Base-by-base conservation (phyloP, 1,284 basidiomycete genomes). In the Ustilago shanxiensis region DNA sequence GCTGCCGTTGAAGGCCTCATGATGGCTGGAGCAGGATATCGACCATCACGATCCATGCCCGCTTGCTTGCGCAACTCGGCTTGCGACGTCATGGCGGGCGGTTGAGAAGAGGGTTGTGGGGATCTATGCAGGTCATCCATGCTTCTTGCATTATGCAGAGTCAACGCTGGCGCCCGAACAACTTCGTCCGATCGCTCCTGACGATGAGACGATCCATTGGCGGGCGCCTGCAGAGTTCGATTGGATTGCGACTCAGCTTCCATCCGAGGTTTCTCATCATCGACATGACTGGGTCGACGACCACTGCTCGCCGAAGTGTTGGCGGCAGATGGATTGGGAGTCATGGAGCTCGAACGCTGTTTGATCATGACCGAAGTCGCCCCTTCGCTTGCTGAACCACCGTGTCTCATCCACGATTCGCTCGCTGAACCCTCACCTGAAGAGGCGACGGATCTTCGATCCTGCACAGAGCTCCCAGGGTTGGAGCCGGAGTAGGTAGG, bases 91-190 rank as follows among this genome's bases (percentile, higher is more conserved):
- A 62, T 58, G 3, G 67, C 47, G 20, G 67, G 52, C 3, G 66
- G 22, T 47, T 64, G 67, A 3, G 58, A 37, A n/a, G 71, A 35
- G 18, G 47, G 39, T 22, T 60, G 62, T n/a, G 58, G 20, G 20
- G 68, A 26, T 53, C 65, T 56, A 47, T 68, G 71, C 35, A 80
- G 58, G 54, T 80, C 76, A 16, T 80, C 78, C 75, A 80, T 72
- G 59, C 78, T 80, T 20, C 60, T 54, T 24, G 77, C 68, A 51
- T 69, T 80, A 60, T 80, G 75, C 33, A 77, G 29, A 8, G 64
- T 73, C 18, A 77, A 33, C 16, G n/a, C 37, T 3, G 59, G 47
- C 29, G 64, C 35, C 20, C 58, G 68, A 20, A 31, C 33, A 29
- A 50, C 68, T 28, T 66, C 65, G 18, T 76, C 73, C 1, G 73